Evolutionary conservation across 192 early-diverging fungal species (phyloP).

Genomic region (Physocladia obscura): DNA sequence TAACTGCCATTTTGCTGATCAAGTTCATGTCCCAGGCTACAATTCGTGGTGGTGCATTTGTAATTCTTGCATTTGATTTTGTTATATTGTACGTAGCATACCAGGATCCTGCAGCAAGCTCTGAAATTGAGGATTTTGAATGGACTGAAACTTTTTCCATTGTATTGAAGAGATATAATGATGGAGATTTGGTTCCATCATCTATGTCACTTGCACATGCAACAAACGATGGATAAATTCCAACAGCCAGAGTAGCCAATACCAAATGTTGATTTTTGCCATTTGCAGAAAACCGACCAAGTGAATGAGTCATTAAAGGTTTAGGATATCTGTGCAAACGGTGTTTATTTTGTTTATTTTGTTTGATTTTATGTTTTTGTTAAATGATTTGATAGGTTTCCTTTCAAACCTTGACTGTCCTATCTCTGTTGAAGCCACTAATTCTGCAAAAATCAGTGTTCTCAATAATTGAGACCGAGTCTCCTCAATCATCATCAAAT

Average conservation of each 20-base stretch:
- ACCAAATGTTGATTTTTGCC: not conserved
- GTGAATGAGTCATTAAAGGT: not conserved
- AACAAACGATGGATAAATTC: slow-evolving; percentile 7
- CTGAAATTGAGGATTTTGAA: not conserved
- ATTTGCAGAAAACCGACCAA: not conserved
- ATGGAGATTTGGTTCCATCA: not conserved
- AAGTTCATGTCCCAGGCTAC: slow-evolving; percentile 13
- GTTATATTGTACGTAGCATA: not conserved
- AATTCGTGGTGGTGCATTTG: not conserved
- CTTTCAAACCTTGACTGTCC: not conserved
- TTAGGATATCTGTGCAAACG: not conserved
- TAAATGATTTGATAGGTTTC: not conserved
- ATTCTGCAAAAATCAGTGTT: not conserved
- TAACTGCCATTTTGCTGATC: not conserved
- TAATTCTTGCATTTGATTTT: not conserved
- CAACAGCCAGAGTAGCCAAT: not conserved
- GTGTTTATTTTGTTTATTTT: not conserved
- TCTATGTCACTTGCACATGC: not conserved
- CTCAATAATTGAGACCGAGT: slow-evolving; percentile 12
- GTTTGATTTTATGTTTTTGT: not conserved
- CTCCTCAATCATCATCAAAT: slow-evolving; percentile 25
- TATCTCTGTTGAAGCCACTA: not conserved
- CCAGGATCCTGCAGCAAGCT: not conserved
- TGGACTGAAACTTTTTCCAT: not conserved
- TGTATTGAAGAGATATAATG: not conserved